Evolutionary conservation across 352 stramenopile genomes (phyloP).

Genomic region (Pythium aphanidermatum): DNA sequence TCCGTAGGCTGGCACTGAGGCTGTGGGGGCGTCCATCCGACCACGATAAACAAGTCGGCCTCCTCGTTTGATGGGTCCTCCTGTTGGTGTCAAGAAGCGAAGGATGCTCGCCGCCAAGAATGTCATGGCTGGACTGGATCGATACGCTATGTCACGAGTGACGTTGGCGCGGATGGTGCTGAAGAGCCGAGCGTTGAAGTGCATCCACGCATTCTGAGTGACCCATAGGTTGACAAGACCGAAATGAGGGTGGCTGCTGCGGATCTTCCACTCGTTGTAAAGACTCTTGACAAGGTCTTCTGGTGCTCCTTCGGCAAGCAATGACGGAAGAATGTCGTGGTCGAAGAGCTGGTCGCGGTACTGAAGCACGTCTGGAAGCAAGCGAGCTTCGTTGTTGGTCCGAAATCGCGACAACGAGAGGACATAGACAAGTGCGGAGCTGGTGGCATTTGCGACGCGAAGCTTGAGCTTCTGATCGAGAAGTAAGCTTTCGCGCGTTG

Average conservation of each 20-base stretch:
- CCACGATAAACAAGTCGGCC: constrained; percentile 24
- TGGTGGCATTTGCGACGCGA: constrained; percentile 86
- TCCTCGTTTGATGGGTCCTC: neutral
- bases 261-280: constrained; percentile 81
- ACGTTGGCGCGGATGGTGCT: constrained; percentile 24
- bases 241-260: constrained; percentile 81
- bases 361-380: constrained; percentile 31
- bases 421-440: constrained; percentile 87
- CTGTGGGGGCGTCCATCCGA: constrained; percentile 32
- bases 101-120: constrained; percentile 38
- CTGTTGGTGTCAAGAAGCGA: constrained; percentile 40
- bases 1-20: constrained; percentile 21
- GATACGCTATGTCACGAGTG: constrained; percentile 15
- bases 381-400: constrained; percentile 28
- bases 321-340: constrained; percentile 64
- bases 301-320: constrained; percentile 25
- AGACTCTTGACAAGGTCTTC: constrained; percentile 28
- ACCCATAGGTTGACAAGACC: constrained; percentile 92
- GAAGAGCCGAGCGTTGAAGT: constrained; percentile 35
- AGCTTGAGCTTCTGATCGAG: constrained; percentile 89
- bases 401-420: constrained; percentile 40
- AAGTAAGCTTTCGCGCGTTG: constrained; percentile 35
- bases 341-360: constrained; percentile 80
- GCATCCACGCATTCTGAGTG: constrained; percentile 78
- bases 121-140: constrained; percentile 31